Evolutionary conservation across 306 rosid genomes (phyloP).

Genomic region (Lithocarpus polystachyus): DNA sequence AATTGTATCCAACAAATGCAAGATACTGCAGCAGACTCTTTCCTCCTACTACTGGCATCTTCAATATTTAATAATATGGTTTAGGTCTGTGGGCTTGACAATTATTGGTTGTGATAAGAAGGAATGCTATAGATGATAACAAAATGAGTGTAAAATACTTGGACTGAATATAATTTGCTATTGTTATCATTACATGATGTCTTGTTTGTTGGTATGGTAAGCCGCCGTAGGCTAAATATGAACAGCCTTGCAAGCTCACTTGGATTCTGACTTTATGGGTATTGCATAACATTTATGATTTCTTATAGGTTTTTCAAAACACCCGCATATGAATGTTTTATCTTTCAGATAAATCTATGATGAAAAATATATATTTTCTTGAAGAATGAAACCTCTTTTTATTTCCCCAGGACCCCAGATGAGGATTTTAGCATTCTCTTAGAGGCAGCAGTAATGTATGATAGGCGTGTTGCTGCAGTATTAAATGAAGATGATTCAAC

Average conservation of each 20-base stretch:
- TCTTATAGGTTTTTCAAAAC: background rate
- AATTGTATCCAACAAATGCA: too few relatives aligned
- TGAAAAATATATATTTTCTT: background rate
- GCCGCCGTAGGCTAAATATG: background rate
- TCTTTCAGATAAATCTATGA: background rate
- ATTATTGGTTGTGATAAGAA: too few relatives aligned
- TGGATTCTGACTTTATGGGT: background rate
- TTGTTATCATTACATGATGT: background rate
- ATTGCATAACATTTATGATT: background rate
- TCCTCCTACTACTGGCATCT: too few relatives aligned
- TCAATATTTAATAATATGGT: too few relatives aligned
- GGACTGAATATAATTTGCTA: background rate
- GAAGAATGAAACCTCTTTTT: slow-evolving; percentile 14
- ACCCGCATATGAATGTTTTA: background rate
- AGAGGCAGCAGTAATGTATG: slow-evolving; percentile 99
- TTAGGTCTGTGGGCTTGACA: too few relatives aligned
- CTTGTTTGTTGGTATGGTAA: background rate
- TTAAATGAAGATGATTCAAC: slow-evolving; percentile 79
- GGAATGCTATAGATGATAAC: background rate
- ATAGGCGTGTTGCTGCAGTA: slow-evolving; percentile 92
- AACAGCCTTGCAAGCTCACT: background rate
- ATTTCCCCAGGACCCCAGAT: slow-evolving; percentile 69
- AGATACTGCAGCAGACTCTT: too few relatives aligned
- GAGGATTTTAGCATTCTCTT: slow-evolving; percentile 90
- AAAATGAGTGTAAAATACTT: background rate